Conservation (phyloP, 1,139 yeast genomes). For the Suhomyces bokatorum region DNA sequence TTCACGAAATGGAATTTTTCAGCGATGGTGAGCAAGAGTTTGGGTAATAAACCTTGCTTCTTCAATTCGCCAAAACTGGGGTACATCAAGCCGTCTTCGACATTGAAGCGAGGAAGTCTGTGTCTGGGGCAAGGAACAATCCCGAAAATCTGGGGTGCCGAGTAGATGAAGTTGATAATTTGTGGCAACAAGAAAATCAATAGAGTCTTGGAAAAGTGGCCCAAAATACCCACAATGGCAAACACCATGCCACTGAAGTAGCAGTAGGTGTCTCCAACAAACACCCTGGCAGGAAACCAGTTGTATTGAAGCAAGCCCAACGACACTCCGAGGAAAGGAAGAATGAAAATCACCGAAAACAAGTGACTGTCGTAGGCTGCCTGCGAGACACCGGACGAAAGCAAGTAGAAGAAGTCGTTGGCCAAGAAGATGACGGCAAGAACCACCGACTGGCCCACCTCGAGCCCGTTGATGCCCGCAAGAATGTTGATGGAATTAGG, state of each 20-base stretch:
- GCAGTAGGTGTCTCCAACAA: slow-evolving; percentile 98
- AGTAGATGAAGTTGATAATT: slow-evolving; percentile 82
- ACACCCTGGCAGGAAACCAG: slow-evolving; percentile 89
- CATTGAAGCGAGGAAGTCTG: slow-evolving; percentile 77
- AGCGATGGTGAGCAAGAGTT: slow-evolving; percentile 34
- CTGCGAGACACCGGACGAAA: slow-evolving; percentile 37
- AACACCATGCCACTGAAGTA: slow-evolving; percentile 98
- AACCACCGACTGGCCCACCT: slow-evolving; percentile 90
- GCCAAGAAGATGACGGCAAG: slow-evolving; percentile 67
- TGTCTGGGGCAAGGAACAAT: slow-evolving; percentile 95
- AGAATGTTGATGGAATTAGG: slow-evolving; percentile 96
- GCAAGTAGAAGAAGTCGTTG: slow-evolving; percentile 75
- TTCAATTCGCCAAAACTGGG: slow-evolving; percentile 52
- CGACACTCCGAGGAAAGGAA: slow-evolving; percentile 89
- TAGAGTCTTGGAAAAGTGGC: slow-evolving; percentile 93
- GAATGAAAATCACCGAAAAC: slow-evolving; percentile 72
- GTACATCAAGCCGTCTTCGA: slow-evolving; percentile 67
- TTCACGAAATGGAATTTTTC: slow-evolving; percentile 52
- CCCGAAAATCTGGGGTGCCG: slow-evolving; percentile 85
- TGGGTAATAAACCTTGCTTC: slow-evolving; percentile 17
- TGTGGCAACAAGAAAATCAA: slow-evolving; percentile 86
- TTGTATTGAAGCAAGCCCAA: slow-evolving; percentile 73
- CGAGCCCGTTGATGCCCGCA: slow-evolving; percentile 96
- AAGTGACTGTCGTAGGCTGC: slow-evolving; percentile 83
- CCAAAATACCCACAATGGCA: slow-evolving; percentile 93